Conservation (phyloP, 2,329 filamentous ascomycete genomes). For the Clarireedia monteithiana region DNA sequence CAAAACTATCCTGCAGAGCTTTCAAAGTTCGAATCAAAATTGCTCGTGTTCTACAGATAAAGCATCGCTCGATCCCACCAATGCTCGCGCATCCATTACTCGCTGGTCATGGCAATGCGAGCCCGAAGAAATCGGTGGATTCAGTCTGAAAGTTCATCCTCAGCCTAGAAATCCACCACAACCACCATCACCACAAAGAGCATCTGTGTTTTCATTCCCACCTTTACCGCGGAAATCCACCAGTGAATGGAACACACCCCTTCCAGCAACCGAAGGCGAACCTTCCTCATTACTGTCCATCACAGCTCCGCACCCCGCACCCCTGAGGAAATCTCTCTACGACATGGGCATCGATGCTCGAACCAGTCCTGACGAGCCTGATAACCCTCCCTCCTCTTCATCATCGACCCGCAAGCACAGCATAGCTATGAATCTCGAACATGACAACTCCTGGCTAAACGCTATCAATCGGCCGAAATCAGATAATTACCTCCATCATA, state of each 20-base stretch:
- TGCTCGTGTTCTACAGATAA: slow-evolving; percentile 4
- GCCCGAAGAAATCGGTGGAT: not conserved
- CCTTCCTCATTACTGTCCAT: not conserved
- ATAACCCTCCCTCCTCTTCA: no score
- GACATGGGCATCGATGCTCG: slow-evolving; percentile 18
- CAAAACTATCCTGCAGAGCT: not conserved
- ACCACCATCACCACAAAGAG: slow-evolving; percentile 12
- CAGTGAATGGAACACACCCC: slow-evolving; percentile 22
- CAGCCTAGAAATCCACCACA: not conserved
- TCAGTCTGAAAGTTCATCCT: not conserved
- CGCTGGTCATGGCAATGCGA: slow-evolving; percentile 16
- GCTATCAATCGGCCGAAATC: not conserved
- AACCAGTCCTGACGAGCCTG: not conserved
- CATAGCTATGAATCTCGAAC: not conserved
- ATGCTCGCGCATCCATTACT: slow-evolving; percentile 19
- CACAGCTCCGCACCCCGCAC: not conserved
- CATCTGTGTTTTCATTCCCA: slow-evolving; percentile 21
- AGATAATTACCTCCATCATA: not conserved
- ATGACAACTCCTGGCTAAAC: not conserved
- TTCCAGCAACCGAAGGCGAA: slow-evolving; percentile 18
- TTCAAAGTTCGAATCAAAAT: not conserved
- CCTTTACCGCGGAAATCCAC: slow-evolving; percentile 21
- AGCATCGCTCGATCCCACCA: slow-evolving; percentile 17
- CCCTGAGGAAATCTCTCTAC: slow-evolving; percentile 13
- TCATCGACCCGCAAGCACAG: not conserved